Evolutionary conservation across 2,329 filamentous ascomycete species (phyloP).

Genomic region (Penicillium sp.): DNA sequence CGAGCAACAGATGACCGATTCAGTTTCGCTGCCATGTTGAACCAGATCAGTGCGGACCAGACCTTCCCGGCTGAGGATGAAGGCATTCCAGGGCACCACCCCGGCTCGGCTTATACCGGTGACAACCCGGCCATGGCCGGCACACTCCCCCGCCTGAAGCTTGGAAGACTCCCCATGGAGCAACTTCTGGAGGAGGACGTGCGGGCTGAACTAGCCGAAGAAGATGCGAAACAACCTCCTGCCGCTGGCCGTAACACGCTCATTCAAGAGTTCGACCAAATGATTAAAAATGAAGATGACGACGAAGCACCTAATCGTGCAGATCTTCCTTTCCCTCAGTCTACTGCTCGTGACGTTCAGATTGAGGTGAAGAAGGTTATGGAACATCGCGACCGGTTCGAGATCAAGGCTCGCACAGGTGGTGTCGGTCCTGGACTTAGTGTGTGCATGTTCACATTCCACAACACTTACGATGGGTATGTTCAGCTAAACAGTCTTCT

Average conservation of each 20-base stretch:
- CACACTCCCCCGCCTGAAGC: slow-evolving; percentile 63
- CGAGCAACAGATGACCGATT: slow-evolving; percentile 58
- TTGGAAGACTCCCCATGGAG: slow-evolving; percentile 84
- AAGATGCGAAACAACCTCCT: slow-evolving; percentile 76
- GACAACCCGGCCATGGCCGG: slow-evolving; percentile 57
- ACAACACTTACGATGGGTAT: slow-evolving; percentile 90
- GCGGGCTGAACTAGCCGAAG: slow-evolving; percentile 79
- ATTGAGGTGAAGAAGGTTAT: slow-evolving; percentile 93
- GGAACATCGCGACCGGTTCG: slow-evolving; percentile 88
- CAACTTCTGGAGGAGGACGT: slow-evolving; percentile 79
- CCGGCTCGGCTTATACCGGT: slow-evolving; percentile 62
- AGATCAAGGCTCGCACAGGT: slow-evolving; percentile 78
- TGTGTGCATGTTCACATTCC: slow-evolving; percentile 96
- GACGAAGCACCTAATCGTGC: slow-evolving; percentile 76
- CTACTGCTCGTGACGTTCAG: slow-evolving; percentile 82
- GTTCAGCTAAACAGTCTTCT: slow-evolving; percentile 27
- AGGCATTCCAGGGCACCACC: slow-evolving; percentile 66
- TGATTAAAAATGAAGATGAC: slow-evolving; percentile 84
- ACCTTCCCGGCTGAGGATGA: slow-evolving; percentile 66
- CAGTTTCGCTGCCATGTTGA: slow-evolving; percentile 61
- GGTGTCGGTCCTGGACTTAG: slow-evolving; percentile 81
- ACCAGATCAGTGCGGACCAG: slow-evolving; percentile 54
- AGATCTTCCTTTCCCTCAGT: slow-evolving; percentile 82
- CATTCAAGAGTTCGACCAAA: slow-evolving; percentile 82
- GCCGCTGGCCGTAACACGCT: slow-evolving; percentile 68